A percentile compares a stretch with the other conserved stretches of the same genome.
These are phyloP conservation scores for Epicoccum sorghinum DNA, from an alignment of 2,329 filamentous ascomycete species.

Conservation along the genomic window DNA sequence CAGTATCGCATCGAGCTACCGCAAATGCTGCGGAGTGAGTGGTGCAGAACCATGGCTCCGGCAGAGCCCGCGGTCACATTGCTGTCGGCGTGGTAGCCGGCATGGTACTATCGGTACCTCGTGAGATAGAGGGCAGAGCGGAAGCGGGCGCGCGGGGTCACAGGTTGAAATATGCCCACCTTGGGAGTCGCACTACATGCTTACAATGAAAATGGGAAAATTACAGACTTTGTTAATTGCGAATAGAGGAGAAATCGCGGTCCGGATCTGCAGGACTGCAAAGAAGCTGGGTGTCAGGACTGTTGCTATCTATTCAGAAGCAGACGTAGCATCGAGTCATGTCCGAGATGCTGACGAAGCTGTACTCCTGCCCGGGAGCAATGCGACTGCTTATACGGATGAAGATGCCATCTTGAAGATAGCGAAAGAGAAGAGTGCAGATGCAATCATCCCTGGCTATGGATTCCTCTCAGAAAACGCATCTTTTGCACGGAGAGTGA, in stretches of 20 bases:
- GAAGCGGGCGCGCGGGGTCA: conserved; percentile 13
- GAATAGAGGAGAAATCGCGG: conserved; percentile 65
- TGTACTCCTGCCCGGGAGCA: conserved; percentile 55
- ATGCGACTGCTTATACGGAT: conserved; percentile 58
- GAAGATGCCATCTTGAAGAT: conserved; percentile 57
- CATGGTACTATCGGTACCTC: background rate
- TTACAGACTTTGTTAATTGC: conserved; percentile 62
- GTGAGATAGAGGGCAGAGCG: conserved; percentile 4
- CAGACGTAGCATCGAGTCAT: conserved; percentile 60
- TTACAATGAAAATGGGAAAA: conserved; percentile 45
- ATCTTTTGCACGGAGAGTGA: conserved; percentile 62
- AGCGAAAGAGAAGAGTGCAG: conserved; percentile 55
- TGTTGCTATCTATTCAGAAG: conserved; percentile 63
- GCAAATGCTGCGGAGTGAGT: background rate
- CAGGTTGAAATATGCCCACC: background rate
- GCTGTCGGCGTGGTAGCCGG: background rate
- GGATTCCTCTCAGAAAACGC: conserved; percentile 70
- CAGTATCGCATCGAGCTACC: conserved; percentile 7
- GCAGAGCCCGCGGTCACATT: background rate
- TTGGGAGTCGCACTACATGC: background rate
- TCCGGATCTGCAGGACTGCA: conserved; percentile 59
- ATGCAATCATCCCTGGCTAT: conserved; percentile 71
- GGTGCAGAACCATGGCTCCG: background rate
- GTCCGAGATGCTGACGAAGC: conserved; percentile 61
- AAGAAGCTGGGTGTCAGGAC: conserved; percentile 58